A percentile compares a stretch with the other conserved stretches of the same genome.
Evolutionary conservation across 257 asterid genomes (phyloP).

Genomic region (Solanum chilense): DNA sequence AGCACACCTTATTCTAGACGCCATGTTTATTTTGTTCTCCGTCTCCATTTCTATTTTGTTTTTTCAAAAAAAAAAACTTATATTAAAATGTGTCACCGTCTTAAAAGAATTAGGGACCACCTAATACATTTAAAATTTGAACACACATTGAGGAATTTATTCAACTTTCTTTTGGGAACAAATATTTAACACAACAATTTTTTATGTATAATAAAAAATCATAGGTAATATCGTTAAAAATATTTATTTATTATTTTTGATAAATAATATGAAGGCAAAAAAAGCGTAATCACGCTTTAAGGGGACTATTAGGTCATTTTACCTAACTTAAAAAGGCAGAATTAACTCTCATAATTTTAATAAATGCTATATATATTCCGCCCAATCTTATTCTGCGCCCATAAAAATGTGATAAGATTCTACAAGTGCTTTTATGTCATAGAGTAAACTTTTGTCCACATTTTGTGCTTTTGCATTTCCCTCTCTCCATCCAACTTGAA

Average conservation of each 20-base stretch:
- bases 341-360: neutral
- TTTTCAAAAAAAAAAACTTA: neutral
- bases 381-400: neutral
- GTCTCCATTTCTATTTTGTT: neutral
- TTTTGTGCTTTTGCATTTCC: neutral
- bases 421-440: neutral
- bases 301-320: neutral
- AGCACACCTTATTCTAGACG: neutral
- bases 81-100: neutral
- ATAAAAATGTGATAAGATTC: neutral
- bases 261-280: neutral
- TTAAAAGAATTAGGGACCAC: neutral
- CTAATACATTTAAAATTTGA: neutral
- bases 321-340: neutral
- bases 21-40: neutral
- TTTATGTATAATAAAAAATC: neutral
- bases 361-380: neutral
- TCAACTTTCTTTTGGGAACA: neutral
- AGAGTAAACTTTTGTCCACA: neutral
- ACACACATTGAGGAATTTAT: neutral
- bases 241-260: neutral
- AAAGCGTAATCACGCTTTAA: neutral
- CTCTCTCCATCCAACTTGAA: neutral
- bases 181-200: neutral
- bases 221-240: neutral